Conservation (phyloP, 2,329 filamentous ascomycete genomes). For the Thielaviopsis populi region DNA sequence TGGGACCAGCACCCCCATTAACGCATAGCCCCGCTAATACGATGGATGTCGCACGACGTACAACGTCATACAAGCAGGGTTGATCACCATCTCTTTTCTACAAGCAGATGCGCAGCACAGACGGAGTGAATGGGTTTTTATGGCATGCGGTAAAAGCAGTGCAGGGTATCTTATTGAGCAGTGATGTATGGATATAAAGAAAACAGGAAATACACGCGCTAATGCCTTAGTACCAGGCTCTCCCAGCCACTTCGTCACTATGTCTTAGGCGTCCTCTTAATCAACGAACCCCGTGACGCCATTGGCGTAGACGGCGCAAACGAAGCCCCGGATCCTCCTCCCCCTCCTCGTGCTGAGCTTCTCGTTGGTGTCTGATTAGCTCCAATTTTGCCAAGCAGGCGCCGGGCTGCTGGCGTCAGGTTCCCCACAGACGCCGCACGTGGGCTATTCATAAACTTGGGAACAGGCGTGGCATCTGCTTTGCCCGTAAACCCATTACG, state of each 20-base stretch:
- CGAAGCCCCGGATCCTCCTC: neutral
- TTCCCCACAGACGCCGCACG: slow-evolving; percentile 31
- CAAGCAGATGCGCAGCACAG: neutral
- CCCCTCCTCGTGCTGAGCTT: neutral
- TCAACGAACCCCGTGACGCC: slow-evolving; percentile 5
- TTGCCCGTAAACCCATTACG: slow-evolving; percentile 46
- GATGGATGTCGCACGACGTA: neutral
- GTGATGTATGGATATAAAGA: neutral
- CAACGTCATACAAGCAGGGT: neutral
- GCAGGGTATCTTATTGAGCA: neutral
- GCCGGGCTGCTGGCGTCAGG: slow-evolving; percentile 60
- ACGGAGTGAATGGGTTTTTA: too few species aligned
- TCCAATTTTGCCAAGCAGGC: slow-evolving; percentile 43
- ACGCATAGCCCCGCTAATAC: neutral
- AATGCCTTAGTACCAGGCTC: neutral
- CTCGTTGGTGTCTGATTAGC: slow-evolving; percentile 2
- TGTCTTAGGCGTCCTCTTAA: neutral
- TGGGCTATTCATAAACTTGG: slow-evolving; percentile 54
- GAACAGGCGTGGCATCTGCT: slow-evolving; percentile 45
- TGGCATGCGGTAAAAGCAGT: neutral
- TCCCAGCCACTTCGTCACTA: neutral
- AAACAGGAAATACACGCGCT: neutral
- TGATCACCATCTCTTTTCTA: neutral
- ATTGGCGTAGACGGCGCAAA: slow-evolving; percentile 13
- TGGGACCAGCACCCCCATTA: neutral